Evolutionary conservation across 192 early-diverging fungal species (phyloP).

Genomic region (Coemansia pectinata): DNA sequence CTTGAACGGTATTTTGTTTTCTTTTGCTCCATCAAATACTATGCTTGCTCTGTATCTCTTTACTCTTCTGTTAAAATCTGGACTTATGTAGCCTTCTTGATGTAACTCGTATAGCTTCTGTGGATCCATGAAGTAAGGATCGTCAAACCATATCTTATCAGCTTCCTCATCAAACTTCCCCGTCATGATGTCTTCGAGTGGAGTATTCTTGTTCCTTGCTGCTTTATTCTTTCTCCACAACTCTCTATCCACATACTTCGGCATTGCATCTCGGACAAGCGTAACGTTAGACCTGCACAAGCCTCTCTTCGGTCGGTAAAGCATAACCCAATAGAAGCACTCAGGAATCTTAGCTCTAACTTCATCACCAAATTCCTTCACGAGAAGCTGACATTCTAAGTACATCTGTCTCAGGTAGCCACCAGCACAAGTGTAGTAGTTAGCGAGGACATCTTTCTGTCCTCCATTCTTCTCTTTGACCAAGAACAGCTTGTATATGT

Average conservation of each 20-base stretch:
- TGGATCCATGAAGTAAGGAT: conserved; percentile 21
- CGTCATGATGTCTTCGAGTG: conserved; percentile 2
- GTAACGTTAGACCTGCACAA: background rate
- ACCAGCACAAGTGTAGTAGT: conserved; percentile 6
- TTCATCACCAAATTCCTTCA: background rate
- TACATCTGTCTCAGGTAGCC: conserved; percentile 14
- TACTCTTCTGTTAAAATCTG: background rate
- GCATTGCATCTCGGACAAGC: background rate
- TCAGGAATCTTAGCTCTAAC: conserved; percentile 1
- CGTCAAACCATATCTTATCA: conserved; percentile 13
- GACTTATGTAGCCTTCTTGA: background rate
- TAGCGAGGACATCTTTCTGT: conserved; percentile 7
- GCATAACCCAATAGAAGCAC: background rate
- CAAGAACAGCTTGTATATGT: conserved; percentile 13
- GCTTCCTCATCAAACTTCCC: conserved; percentile 9
- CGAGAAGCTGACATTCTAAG: background rate
- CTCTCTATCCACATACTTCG: background rate
- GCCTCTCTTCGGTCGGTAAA: background rate
- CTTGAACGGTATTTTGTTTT: conserved; percentile 6
- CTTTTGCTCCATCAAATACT: background rate
- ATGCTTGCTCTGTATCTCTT: background rate
- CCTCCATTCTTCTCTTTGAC: conserved; percentile 4
- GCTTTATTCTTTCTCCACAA: conserved; percentile 1
- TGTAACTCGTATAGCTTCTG: conserved; percentile 9
- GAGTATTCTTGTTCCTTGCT: conserved; percentile 1